Evolutionary conservation across 768 basidiomycete species (phyloP).

Genomic region (Mrakia blollopis): DNA sequence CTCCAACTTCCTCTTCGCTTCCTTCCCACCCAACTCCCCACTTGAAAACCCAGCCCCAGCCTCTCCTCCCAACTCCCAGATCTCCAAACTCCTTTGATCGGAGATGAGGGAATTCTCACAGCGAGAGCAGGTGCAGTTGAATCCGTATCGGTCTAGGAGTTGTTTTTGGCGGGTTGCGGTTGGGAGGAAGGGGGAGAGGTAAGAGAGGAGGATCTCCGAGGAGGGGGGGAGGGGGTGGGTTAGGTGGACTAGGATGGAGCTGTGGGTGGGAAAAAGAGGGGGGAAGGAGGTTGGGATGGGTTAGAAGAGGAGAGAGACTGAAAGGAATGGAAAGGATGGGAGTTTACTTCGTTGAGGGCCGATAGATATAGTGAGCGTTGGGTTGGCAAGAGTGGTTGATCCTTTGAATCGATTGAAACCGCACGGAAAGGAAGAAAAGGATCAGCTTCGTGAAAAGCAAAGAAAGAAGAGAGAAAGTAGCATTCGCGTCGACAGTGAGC

Average conservation of each 20-base stretch:
- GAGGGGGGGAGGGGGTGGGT: neutral
- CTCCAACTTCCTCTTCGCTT: neutral
- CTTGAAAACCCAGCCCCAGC: neutral
- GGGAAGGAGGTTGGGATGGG: neutral
- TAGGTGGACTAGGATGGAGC: neutral
- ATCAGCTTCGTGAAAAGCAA: too few species aligned
- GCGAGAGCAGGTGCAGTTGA: neutral
- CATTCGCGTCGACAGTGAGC: neutral
- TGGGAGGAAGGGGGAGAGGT: neutral
- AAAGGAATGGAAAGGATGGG: neutral
- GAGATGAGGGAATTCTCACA: neutral
- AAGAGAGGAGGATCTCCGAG: neutral
- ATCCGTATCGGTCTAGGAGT: neutral
- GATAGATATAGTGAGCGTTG: neutral
- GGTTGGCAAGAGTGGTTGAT: conserved; percentile 7
- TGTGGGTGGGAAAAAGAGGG: neutral
- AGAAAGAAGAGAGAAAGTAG: neutral
- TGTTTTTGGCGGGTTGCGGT: neutral
- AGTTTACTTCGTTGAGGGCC: neutral
- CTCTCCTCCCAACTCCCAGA: neutral
- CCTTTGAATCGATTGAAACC: neutral
- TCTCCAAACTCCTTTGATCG: neutral
- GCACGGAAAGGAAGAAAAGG: too few species aligned
- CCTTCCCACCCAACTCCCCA: neutral
- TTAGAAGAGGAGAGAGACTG: neutral